Evolutionary conservation across 768 basidiomycete genomes (phyloP).

Genomic region (Russula sp.): DNA sequence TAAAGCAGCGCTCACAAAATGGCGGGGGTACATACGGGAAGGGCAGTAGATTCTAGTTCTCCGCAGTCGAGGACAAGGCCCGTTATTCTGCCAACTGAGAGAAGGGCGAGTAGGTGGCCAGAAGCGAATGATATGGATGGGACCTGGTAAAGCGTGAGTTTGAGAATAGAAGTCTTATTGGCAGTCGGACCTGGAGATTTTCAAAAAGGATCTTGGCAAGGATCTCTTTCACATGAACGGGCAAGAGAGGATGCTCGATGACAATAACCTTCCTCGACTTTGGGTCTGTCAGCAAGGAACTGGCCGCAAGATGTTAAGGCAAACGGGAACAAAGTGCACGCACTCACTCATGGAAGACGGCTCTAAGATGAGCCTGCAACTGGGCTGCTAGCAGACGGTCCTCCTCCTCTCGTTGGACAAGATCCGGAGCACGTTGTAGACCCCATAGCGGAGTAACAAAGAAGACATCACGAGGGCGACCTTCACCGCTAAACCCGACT

Average conservation of each 20-base stretch:
- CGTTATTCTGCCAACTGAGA: constrained; percentile 85
- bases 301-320: constrained; percentile 38
- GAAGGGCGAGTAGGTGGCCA: constrained; percentile 78
- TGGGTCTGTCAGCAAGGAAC: constrained; percentile 90
- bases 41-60: constrained; percentile 81
- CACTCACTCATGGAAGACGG: constrained; percentile 82
- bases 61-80: constrained; percentile 94
- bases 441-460: constrained; percentile 59
- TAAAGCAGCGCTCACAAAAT: constrained; percentile 5
- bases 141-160: constrained; percentile 50
- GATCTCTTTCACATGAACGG: constrained; percentile 82
- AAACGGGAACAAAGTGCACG: constrained; percentile 19
- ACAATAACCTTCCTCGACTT: constrained; percentile 94
- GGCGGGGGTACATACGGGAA: constrained; percentile 65
- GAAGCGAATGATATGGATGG: constrained; percentile 93
- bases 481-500: constrained; percentile 96
- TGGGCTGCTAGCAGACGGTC: constrained; percentile 67
- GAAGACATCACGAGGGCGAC: constrained; percentile 86
- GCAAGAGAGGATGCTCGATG: constrained; percentile 85
- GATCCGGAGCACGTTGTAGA: constrained; percentile 52
- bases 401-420: constrained; percentile 64
- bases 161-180: neutral
- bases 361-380: constrained; percentile 65
- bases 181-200: constrained; percentile 67
- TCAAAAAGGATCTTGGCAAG: constrained; percentile 85